Base-by-base conservation (phyloP, 768 basidiomycete genomes). In the Fomitopsis pulvina region DNA sequence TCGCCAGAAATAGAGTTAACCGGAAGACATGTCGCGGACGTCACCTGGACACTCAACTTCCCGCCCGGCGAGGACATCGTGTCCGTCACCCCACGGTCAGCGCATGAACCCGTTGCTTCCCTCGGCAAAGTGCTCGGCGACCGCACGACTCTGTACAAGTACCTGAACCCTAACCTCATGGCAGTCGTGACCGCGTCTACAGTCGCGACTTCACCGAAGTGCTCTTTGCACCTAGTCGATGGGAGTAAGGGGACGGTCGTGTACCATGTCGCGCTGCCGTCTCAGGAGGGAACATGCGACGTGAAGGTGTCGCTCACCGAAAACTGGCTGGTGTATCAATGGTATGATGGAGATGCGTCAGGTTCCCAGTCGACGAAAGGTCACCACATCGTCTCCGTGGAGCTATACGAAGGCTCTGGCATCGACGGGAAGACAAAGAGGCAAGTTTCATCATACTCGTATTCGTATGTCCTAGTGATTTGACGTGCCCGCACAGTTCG, bases 301-400 rank as follows among this genome's bases (percentile, higher is more conserved):
- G 69, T 95, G 16, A 78, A 85, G 56, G 79, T 81, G 18, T 67
- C 71, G 2, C 69, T 98, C 47, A 74, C 77, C 21, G 94, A 97
- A 68, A 96, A 98, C 63, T 96, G 94, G 93, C 63, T 98, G 39
- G 85, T 92, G 7, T 95, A 92, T 67, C 75, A 85, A 50, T 94
- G 89, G 62, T 92, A 83, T 61, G 85, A 90, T 45, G 76, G 72
- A 11, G 75, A 79, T 20, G 65, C 68, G 38, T 67, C 60, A 29
- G 73, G 73, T 21, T 57, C 64, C 3, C 76, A 69, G 1, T 65
- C 73, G 60, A 67, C 81, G 2, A 88, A 86, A 59, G 83, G 88
- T 0, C 79, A 84, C 61, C 73, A 80, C 44, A 66, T 95, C 43
- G 83, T 92, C 2, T 85, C 79, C 16, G 87, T 93, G 3, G 95